These are phyloP conservation scores for Syzygium aromaticum DNA, from an alignment of 345 rosid genomes.

Conservation along the genomic window DNA sequence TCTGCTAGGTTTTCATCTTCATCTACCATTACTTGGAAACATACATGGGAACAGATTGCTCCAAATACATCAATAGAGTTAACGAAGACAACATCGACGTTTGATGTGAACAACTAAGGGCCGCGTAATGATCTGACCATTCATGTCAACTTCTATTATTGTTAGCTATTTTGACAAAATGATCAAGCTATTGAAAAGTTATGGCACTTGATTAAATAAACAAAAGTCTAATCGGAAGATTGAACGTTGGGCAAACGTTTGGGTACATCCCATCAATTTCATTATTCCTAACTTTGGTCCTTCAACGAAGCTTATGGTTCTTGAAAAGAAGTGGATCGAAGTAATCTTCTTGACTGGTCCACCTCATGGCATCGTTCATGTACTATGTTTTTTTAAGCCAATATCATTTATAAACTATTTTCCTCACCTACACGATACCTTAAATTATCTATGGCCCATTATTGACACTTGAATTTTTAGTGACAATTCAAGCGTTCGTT, in stretches of 20 bases:
- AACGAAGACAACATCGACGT: not conserved
- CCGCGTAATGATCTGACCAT: not conserved
- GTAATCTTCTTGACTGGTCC: not conserved
- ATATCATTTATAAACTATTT: not conserved
- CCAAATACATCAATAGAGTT: not conserved
- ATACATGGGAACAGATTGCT: not conserved
- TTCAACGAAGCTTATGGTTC: not conserved
- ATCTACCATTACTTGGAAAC: not conserved
- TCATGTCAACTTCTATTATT: not conserved
- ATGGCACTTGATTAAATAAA: not conserved
- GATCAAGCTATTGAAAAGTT: not conserved
- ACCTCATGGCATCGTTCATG: not conserved
- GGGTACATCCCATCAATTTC: not conserved
- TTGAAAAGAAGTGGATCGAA: not conserved
- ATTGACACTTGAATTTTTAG: not conserved
- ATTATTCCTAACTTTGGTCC: not conserved
- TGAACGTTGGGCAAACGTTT: not conserved
- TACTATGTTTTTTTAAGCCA: not conserved
- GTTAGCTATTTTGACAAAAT: not conserved
- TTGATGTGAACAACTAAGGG: not conserved
- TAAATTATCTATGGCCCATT: not conserved
- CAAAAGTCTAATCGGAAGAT: not conserved
- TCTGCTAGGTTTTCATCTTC: not conserved
- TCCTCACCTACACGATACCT: not conserved
- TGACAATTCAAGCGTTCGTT: no score